phyloP scores from a whole-genome alignment of 2,329 filamentous ascomycete species.

The Sphaceloma murrayae region DNA sequence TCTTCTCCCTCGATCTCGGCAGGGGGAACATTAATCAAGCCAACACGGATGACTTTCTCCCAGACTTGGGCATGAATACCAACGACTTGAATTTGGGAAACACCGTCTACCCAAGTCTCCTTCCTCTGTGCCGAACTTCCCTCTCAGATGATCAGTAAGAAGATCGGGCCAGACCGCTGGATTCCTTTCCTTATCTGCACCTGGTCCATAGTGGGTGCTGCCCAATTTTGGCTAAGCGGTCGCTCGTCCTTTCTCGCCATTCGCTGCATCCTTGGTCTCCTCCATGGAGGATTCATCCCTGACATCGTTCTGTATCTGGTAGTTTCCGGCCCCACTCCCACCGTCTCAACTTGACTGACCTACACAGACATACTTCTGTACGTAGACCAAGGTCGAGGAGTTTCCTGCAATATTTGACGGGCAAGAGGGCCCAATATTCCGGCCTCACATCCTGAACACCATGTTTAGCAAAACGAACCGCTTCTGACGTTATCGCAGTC shows the following conservation, averaged over 20 bases:
- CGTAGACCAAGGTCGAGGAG: too few relatives aligned
- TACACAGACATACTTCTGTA: constrained; percentile 55
- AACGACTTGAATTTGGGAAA: constrained; percentile 37
- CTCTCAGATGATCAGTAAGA: constrained; percentile 26
- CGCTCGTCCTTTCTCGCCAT: constrained; percentile 36
- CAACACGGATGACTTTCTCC: constrained; percentile 52
- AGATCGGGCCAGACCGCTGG: constrained; percentile 22
- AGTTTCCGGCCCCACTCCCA: not conserved
- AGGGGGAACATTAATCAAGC: constrained; percentile 54
- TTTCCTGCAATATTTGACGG: too few relatives aligned
- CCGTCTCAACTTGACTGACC: not conserved
- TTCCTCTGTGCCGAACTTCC: constrained; percentile 34
- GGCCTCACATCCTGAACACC: too few relatives aligned
- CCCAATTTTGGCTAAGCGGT: constrained; percentile 25
- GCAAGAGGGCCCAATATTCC: too few relatives aligned
- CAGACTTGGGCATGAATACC: constrained; percentile 41
- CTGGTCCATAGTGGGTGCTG: constrained; percentile 21
- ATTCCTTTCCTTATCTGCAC: constrained; percentile 9
- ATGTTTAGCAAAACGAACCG: too few relatives aligned
- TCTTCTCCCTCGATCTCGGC: constrained; percentile 23
- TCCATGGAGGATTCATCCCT: constrained; percentile 49
- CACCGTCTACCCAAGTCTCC: constrained; percentile 36
- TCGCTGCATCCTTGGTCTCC: constrained; percentile 36
- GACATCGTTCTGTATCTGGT: constrained; percentile 55
- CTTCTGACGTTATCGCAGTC: too few relatives aligned